A percentile compares a stretch with the other conserved stretches of the same genome.
Evolutionary conservation across 768 basidiomycete genomes (phyloP).

Genomic region (Galerina sulciceps): DNA sequence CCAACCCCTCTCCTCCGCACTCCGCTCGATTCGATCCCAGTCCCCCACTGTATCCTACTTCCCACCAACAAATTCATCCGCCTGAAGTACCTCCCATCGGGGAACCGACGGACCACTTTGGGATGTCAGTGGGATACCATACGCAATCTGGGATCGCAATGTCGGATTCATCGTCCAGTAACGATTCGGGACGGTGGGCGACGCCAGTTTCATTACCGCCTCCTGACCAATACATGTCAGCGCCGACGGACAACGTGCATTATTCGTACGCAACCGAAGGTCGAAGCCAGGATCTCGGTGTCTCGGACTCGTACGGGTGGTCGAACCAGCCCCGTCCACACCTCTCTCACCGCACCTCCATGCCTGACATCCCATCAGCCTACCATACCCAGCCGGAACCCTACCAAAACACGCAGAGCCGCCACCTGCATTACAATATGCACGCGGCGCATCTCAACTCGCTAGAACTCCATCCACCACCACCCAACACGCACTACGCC

Average conservation of each 20-base stretch:
- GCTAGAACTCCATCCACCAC: conserved; percentile 7
- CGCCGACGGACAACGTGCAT: neutral
- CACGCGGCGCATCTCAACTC: conserved; percentile 4
- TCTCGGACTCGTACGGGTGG: too few relatives aligned
- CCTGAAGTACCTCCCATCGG: neutral
- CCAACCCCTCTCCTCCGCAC: conserved; percentile 15
- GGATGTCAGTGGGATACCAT: too few relatives aligned
- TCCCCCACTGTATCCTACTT: conserved; percentile 9
- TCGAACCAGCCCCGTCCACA: neutral
- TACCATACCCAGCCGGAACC: neutral
- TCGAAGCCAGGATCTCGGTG: too few relatives aligned
- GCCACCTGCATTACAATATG: conserved; percentile 15
- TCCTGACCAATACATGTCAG: conserved; percentile 1
- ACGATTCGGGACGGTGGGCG: too few relatives aligned
- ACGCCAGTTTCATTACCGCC: neutral
- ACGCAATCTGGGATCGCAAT: neutral
- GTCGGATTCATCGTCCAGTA: conserved; percentile 1
- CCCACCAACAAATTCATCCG: neutral
- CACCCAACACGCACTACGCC: conserved; percentile 12
- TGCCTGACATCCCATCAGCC: neutral
- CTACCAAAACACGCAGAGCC: neutral
- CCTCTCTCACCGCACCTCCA: neutral
- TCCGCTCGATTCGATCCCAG: conserved; percentile 17
- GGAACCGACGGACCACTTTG: neutral
- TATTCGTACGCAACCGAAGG: too few relatives aligned